Evolutionary conservation across 2,329 filamentous ascomycete genomes (phyloP).

Genomic region (Paraphoma sp.): DNA sequence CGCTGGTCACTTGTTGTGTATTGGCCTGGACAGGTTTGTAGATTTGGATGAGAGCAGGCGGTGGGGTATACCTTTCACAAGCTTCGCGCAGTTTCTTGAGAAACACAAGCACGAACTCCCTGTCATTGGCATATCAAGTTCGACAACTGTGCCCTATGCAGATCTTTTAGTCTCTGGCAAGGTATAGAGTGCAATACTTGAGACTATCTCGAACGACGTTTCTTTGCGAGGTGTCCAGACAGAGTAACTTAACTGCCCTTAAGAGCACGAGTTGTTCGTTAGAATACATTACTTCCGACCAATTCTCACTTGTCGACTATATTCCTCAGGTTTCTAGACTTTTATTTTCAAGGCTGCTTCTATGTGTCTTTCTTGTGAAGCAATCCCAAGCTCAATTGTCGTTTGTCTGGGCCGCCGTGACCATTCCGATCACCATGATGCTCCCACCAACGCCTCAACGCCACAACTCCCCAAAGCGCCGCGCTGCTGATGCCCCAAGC

Average conservation of each 20-base stretch:
- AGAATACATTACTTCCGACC: too few species aligned
- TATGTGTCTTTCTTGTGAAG: too few species aligned
- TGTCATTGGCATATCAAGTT: not conserved
- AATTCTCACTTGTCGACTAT: too few species aligned
- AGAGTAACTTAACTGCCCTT: too few species aligned
- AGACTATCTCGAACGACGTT: too few species aligned
- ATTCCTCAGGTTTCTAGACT: too few species aligned
- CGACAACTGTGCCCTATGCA: not conserved
- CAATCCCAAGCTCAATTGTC: not conserved
- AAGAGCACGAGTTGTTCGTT: too few species aligned
- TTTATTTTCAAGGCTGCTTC: too few species aligned
- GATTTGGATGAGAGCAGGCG: slow-evolving; percentile 40
- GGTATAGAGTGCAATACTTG: not conserved
- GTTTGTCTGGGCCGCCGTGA: not conserved
- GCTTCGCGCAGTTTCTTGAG: slow-evolving; percentile 50
- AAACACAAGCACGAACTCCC: slow-evolving; percentile 16
- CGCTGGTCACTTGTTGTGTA: slow-evolving; percentile 46
- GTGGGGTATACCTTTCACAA: slow-evolving; percentile 53
- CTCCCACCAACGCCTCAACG: not conserved
- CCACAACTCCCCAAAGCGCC: not conserved
- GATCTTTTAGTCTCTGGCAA: not conserved
- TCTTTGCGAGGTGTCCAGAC: too few species aligned
- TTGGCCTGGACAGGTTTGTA: slow-evolving; percentile 45
- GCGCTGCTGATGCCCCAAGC: not conserved
- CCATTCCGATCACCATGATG: not conserved